These are phyloP conservation scores for Globisporangium okanoganense DNA, from an alignment of 352 stramenopile genomes.

Conservation along the genomic window DNA sequence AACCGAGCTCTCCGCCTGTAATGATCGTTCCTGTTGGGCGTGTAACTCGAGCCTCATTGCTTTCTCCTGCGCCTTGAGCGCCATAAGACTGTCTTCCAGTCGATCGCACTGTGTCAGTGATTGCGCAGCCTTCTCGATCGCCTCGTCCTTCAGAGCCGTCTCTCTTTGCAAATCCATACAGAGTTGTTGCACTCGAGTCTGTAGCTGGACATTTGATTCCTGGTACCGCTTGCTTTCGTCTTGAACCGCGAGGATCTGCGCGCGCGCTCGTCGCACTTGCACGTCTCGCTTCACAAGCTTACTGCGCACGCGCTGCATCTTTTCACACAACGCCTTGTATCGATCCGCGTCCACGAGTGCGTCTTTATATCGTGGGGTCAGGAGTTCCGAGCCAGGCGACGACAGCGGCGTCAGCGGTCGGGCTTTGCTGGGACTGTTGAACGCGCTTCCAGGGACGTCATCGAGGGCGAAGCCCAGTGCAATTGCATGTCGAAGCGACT, in stretches of 20 bases:
- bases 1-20: conserved; percentile 7
- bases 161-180: conserved; percentile 19
- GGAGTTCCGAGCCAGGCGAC: conserved; percentile 24
- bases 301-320: conserved; percentile 32
- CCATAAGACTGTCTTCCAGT: conserved; percentile 1
- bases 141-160: conserved; percentile 21
- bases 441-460: conserved; percentile 1
- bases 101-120: conserved; percentile 26
- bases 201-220: conserved; percentile 3
- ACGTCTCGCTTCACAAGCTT: conserved; percentile 30
- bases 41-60: conserved; percentile 15
- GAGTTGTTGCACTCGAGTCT: conserved; percentile 15
- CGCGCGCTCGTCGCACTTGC: conserved; percentile 28
- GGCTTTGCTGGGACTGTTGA: conserved; percentile 10
- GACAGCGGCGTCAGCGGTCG: conserved; percentile 14
- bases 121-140: conserved; percentile 37
- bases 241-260: conserved; percentile 19
- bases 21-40: neutral
- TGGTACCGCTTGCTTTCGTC: conserved; percentile 12
- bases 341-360: conserved; percentile 31
- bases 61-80: neutral
- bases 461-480: neutral
- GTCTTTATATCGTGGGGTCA: conserved; percentile 12
- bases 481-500: conserved; percentile 25
- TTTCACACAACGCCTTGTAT: conserved; percentile 39